phyloP scores from a whole-genome alignment of 768 basidiomycete genomes.

The Rhizopogon roseolus region DNA sequence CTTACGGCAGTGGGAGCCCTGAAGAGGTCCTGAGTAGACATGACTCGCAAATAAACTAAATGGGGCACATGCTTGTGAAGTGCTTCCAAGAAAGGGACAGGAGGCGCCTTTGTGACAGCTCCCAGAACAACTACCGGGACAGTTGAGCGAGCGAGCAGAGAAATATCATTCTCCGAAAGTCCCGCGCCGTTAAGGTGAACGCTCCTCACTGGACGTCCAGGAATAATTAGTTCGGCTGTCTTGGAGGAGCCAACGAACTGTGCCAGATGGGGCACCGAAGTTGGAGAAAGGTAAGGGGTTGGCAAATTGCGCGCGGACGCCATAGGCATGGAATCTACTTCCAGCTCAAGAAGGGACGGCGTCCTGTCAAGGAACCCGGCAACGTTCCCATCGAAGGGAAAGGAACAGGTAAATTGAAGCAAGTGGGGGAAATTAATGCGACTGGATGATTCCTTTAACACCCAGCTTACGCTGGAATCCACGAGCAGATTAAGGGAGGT shows the following conservation, averaged over 20 bases:
- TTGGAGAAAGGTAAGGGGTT: slow-evolving; percentile 19
- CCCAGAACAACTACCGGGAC: slow-evolving; percentile 51
- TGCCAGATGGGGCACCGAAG: slow-evolving; percentile 39
- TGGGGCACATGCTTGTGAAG: slow-evolving; percentile 54
- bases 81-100: slow-evolving; percentile 50
- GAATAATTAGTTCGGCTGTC: slow-evolving; percentile 51
- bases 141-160: slow-evolving; percentile 43
- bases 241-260: slow-evolving; percentile 60
- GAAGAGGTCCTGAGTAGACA: slow-evolving; percentile 47
- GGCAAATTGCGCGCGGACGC: slow-evolving; percentile 15
- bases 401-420: slow-evolving; percentile 52
- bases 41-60: slow-evolving; percentile 64
- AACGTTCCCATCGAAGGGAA: slow-evolving; percentile 56
- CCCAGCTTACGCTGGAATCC: slow-evolving; percentile 48
- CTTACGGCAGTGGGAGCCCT: slow-evolving; percentile 50
- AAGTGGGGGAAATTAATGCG: slow-evolving; percentile 40
- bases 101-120: slow-evolving; percentile 53
- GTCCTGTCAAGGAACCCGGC: slow-evolving; percentile 54
- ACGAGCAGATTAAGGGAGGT: slow-evolving; percentile 44
- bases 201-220: slow-evolving; percentile 60
- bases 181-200: slow-evolving; percentile 61
- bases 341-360: slow-evolving; percentile 51
- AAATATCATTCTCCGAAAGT: slow-evolving; percentile 52
- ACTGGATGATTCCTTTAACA: slow-evolving; percentile 34
- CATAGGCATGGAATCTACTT: slow-evolving; percentile 40